phyloP scores from a whole-genome alignment of 2,329 filamentous ascomycete genomes.

The Chaetothyriales sp. region DNA sequence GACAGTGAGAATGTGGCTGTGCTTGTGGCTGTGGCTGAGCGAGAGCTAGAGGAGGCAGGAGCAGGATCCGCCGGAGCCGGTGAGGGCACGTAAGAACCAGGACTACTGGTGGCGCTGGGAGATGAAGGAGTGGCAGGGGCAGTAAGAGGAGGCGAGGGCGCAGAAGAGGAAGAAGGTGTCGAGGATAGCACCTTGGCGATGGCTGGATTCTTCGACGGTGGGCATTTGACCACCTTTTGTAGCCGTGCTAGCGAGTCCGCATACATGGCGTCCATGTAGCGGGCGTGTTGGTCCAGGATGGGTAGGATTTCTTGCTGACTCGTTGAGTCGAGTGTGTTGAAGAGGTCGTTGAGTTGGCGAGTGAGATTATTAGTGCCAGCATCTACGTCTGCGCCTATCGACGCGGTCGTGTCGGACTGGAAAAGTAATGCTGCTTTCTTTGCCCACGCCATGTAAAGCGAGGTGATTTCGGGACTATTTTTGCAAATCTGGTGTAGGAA shows the following conservation, averaged over 20 bases:
- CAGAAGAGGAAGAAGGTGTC: slow-evolving; percentile 4
- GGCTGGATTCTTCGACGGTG: slow-evolving; percentile 15
- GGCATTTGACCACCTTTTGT: slow-evolving; percentile 40
- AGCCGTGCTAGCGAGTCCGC: slow-evolving; percentile 42
- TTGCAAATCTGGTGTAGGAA: slow-evolving; percentile 58
- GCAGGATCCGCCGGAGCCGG: background rate
- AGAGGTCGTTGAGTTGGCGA: slow-evolving; percentile 28
- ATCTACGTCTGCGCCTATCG: slow-evolving; percentile 24
- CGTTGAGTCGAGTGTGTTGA: slow-evolving; percentile 34
- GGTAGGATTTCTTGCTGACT: slow-evolving; percentile 35
- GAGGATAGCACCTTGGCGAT: slow-evolving; percentile 14
- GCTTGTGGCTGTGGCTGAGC: background rate
- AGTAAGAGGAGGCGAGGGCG: slow-evolving; percentile 6
- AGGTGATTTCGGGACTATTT: slow-evolving; percentile 52
- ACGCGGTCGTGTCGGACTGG: slow-evolving; percentile 14
- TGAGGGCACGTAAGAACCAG: background rate
- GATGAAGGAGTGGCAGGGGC: too few relatives aligned
- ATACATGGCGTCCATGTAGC: slow-evolving; percentile 46
- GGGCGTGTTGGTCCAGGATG: slow-evolving; percentile 46
- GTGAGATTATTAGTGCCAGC: slow-evolving; percentile 24
- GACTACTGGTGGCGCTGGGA: slow-evolving; percentile 1
- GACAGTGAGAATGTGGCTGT: background rate
- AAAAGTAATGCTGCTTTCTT: slow-evolving; percentile 47
- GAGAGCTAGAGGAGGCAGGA: background rate
- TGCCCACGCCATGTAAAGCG: slow-evolving; percentile 48